Percentiles rank a stretch among this genome's conserved stretches.
phyloP scores from a whole-genome alignment of 495 filamentous ascomycete genomes.

The Daldinia vernicosa region DNA sequence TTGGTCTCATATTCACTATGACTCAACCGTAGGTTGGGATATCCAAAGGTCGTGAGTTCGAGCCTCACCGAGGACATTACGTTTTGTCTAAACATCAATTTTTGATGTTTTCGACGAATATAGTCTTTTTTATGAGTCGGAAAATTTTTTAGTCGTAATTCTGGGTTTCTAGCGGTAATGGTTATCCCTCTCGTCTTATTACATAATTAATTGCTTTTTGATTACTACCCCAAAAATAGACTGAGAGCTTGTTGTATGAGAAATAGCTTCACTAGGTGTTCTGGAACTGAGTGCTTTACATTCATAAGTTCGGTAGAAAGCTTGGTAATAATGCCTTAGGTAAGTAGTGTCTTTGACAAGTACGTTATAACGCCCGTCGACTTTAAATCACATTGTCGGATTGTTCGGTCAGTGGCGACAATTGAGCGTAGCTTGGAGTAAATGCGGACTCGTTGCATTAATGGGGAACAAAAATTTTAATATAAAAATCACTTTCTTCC shows the following conservation, averaged over 20 bases:
- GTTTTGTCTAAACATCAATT: too few relatives aligned
- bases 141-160: too few relatives aligned
- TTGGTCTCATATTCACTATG: slow-evolving; percentile 5
- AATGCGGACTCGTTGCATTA: background rate
- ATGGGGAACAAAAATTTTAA: slow-evolving; percentile 11
- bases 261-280: background rate
- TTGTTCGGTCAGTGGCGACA: background rate
- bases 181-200: too few relatives aligned
- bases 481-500: slow-evolving; percentile 31
- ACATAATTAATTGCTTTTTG: too few relatives aligned
- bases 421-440: background rate
- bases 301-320: background rate
- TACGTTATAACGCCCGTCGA: background rate
- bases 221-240: too few relatives aligned
- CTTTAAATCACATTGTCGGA: background rate
- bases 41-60: slow-evolving; percentile 13
- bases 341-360: background rate
- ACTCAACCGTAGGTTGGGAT: background rate
- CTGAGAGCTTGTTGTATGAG: too few relatives aligned
- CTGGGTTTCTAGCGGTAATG: too few relatives aligned
- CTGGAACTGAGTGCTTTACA: background rate
- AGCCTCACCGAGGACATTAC: slow-evolving; percentile 6
- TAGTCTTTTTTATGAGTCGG: too few relatives aligned
- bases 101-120: too few relatives aligned
- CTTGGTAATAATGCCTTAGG: background rate